These are phyloP conservation scores for Russula vinacea DNA, from an alignment of 768 basidiomycete genomes.

Conservation along the genomic window DNA sequence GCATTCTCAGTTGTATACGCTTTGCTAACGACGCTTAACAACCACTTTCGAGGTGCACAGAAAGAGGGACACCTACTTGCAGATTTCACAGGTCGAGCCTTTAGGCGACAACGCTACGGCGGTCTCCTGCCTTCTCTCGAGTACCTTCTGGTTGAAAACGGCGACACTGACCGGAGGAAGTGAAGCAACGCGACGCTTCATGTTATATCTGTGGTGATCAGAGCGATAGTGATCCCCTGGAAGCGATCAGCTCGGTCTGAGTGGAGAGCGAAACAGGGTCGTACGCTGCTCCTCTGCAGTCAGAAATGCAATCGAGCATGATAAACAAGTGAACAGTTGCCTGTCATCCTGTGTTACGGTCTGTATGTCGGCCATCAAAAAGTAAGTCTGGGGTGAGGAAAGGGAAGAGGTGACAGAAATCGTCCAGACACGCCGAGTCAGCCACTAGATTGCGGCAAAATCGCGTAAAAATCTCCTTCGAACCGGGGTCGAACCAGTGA, in stretches of 20 bases:
- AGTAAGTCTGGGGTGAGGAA: not conserved
- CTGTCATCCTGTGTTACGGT: conserved; percentile 27
- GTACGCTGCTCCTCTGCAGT: conserved; percentile 79
- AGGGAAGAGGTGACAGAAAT: not conserved
- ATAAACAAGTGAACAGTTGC: conserved; percentile 77
- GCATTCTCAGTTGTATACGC: conserved; percentile 86
- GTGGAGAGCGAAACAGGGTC: conserved; percentile 33
- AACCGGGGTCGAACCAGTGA: conserved; percentile 29
- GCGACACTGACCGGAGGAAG: conserved; percentile 78
- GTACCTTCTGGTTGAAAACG: conserved; percentile 84
- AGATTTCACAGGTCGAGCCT: conserved; percentile 66
- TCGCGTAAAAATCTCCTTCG: conserved; percentile 21
- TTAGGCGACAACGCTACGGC: conserved; percentile 60
- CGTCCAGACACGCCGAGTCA: not conserved
- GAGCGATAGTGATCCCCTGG: conserved; percentile 85
- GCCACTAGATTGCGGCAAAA: not conserved
- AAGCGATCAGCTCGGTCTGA: conserved; percentile 15
- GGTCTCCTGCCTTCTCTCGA: conserved; percentile 74
- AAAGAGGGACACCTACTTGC: conserved; percentile 45
- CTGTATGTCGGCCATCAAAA: conserved; percentile 24
- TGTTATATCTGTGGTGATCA: conserved; percentile 96
- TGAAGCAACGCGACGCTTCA: conserved; percentile 91
- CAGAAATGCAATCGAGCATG: conserved; percentile 84
- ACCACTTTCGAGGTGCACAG: not conserved
- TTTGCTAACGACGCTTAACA: conserved; percentile 54